Conservation (phyloP, 108 stramenopile genomes). For the Cyclotella baltica region DNA sequence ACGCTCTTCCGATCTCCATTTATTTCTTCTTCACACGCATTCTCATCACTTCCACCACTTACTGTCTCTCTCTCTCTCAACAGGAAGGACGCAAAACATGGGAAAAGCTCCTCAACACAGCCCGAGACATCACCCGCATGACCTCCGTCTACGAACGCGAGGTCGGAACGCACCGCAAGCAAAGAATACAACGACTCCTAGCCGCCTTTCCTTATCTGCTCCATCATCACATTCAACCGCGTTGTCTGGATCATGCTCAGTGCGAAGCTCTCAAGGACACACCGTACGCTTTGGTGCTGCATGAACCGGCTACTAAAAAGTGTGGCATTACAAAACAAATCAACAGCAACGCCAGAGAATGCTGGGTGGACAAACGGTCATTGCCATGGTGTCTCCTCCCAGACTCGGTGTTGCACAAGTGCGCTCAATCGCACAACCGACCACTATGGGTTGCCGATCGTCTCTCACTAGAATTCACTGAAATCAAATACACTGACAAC, state of each 20-base stretch:
- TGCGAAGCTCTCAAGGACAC: conserved; percentile 27
- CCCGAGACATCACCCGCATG: conserved; percentile 83
- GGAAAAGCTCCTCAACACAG: conserved; percentile 72
- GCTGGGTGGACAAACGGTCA: conserved; percentile 68
- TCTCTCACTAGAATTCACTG: conserved; percentile 59
- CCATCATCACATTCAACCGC: conserved; percentile 71
- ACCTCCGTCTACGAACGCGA: conserved; percentile 67
- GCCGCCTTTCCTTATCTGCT: conserved; percentile 82
- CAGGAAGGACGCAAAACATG: conserved; percentile 91
- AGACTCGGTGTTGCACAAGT: conserved; percentile 37
- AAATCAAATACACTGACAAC: conserved; percentile 54
- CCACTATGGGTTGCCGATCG: conserved; percentile 77
- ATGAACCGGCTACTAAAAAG: conserved; percentile 18
- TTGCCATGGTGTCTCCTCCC: conserved; percentile 69
- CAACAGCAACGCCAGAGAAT: conserved; percentile 24
- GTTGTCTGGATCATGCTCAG: conserved; percentile 56
- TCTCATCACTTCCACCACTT: neutral
- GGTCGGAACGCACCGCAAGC: conserved; percentile 57
- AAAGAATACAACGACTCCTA: conserved; percentile 57
- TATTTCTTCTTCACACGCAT: neutral
- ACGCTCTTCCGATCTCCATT: no score
- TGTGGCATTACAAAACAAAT: neutral
- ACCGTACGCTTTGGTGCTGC: conserved; percentile 34
- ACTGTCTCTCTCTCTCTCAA: neutral
- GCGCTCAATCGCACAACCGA: conserved; percentile 67